Base-by-base conservation (phyloP, 2,329 filamentous ascomycete genomes). In the Ilyonectria mors-panacis region DNA sequence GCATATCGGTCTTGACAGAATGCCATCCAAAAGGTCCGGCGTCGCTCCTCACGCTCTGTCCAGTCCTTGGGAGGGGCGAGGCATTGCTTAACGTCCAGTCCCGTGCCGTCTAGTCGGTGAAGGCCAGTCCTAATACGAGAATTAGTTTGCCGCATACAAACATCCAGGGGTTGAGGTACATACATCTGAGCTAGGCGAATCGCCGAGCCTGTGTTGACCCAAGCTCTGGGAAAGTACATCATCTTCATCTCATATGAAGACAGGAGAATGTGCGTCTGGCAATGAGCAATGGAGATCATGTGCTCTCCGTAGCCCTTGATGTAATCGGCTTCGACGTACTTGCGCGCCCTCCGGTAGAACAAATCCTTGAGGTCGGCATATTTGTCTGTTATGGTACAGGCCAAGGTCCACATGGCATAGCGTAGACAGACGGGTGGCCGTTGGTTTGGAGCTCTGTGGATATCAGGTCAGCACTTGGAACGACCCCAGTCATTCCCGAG, bases 201-300 rank as follows among this genome's bases (percentile, higher is more conserved):
- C 5, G 92, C 92, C 68, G 93, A 87, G 23, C 95, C 96, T 3
- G 93, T 92, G 73, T 93, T 98, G 83, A 97, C 90, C 96, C 96
- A 98, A 1, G 96, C 96, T 71, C 96, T 87, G 1, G 96, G 95
- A 74, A 98, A 98, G 79, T 94, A 97, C 93, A 98, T 97, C 87
- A 93, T 93, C 82, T 95, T 97, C 85, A 98, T 98, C 80, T 99
- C 96, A 75, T 97, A 98, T 0, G 88, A 90, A 6, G 91, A 89
- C 54, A 97, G 86, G 21, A 98, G 84, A 28, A 91, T 85, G 87
- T 97, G 97, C 1, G 93, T 90, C 79, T 99, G 96, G 57, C 92
- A 93, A 79, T 97, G 94, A 17, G 92, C 91, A 33, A 98, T 85
- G 1, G 92, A 95, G 72, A 98, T 93, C 78, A 97, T 93, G 71